Conservation (phyloP, 768 basidiomycete genomes). For the Amanita phalloides region DNA sequence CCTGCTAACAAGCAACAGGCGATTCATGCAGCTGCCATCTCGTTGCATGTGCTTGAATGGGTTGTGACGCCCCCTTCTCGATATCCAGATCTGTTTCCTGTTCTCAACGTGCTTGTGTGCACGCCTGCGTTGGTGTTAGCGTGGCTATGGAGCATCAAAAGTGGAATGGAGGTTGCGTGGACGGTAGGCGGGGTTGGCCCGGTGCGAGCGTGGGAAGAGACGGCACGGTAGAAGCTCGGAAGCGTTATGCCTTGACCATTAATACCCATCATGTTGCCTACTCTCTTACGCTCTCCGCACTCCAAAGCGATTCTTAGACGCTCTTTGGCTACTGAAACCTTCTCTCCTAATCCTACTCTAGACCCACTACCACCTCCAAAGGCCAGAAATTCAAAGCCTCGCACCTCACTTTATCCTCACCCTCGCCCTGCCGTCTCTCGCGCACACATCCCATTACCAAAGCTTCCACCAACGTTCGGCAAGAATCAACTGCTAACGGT, state of each 20-base stretch:
- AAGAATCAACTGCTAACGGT: conserved; percentile 76
- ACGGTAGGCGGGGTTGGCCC: conserved; percentile 48
- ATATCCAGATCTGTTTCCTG: conserved; percentile 79
- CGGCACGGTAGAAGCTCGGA: background rate
- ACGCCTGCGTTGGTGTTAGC: conserved; percentile 69
- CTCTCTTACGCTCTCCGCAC: background rate
- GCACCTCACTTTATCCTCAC: conserved; percentile 29
- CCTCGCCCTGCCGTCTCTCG: conserved; percentile 34
- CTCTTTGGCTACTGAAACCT: conserved; percentile 32
- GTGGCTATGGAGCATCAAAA: conserved; percentile 89
- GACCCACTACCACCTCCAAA: conserved; percentile 25
- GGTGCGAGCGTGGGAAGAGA: conserved; percentile 1
- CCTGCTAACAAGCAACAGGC: conserved; percentile 24
- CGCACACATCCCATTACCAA: conserved; percentile 28
- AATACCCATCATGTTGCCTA: conserved; percentile 6
- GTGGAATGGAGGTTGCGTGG: conserved; percentile 74
- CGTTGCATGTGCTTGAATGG: conserved; percentile 57
- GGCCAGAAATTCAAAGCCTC: conserved; percentile 8
- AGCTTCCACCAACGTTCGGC: conserved; percentile 64
- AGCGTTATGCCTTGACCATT: background rate
- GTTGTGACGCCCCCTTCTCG: conserved; percentile 53
- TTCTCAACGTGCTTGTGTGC: conserved; percentile 75
- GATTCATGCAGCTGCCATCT: conserved; percentile 42
- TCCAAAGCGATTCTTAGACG: conserved; percentile 18
- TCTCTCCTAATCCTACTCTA: conserved; percentile 21